Evolutionary conservation across 2,329 filamentous ascomycete genomes (phyloP), one percentile per base, ranked within the genome.

Genomic region (Escovopsis weberi): DNA sequence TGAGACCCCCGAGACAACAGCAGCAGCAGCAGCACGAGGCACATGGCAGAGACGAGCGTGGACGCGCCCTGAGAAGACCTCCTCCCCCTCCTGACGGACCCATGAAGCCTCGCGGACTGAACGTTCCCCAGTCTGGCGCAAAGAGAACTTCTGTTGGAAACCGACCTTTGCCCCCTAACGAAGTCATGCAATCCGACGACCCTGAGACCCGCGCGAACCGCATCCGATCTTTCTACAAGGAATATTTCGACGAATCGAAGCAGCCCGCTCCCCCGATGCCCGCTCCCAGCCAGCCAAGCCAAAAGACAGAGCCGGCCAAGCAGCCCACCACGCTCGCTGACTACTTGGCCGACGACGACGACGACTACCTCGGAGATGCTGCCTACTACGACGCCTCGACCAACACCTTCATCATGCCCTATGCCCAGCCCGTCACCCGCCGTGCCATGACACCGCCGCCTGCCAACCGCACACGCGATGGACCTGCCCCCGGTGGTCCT

Each of bases 181-280:
- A 94, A 49, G 78, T 85, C 43, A 72, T 70, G 28, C 77, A 81
- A 37, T 76, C 80, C 3, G 91, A 96, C 57, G 89, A 95, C 58
- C 87, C 91, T 0, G 91, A 96, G 61, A 80, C 89, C 55, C 79
- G 91, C 54, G 91, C 91, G 49, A 96, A 95, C 68, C 80, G 91
- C 45, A 98, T 98, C 51, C 78, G 91, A 59, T 98, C 91, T 4
- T 98, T 98, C 68, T 98, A 98, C 69, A 95, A 95, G 67, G 91
- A 98, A 59, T 98, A 98, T 66, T 98, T 98, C 53, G 91, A 96
- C 51, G 89, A 95, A 36, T 77, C 70, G 45, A 84, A 78, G 57
- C 60, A 62, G 36, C 51, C 58, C 6, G 53, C 62, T n/a, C 67
- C 66, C 26, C 63, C 65, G 1, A 50, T 70, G 52, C 60, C 60